phyloP scores from a whole-genome alignment of 176 grass and related monocot genomes.

The Carex scoparia region DNA sequence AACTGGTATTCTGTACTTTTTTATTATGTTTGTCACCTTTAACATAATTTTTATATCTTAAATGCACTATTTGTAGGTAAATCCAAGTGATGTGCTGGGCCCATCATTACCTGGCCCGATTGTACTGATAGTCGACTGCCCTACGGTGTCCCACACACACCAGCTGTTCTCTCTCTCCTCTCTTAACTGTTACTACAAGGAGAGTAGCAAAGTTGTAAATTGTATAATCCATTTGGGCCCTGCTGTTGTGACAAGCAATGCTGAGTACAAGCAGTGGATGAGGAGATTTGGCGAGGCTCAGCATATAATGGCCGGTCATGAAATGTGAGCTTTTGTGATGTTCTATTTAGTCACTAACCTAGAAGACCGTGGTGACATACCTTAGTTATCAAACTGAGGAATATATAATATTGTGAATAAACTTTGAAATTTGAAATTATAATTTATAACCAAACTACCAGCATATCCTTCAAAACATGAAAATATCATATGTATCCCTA shows the following conservation, averaged over 20 bases:
- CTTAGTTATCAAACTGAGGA: neutral
- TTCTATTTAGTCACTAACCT: conserved; percentile 14
- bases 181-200: conserved; percentile 53
- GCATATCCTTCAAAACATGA: neutral
- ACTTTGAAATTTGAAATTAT: conserved; percentile 10
- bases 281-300: conserved; percentile 60
- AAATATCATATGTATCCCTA: neutral
- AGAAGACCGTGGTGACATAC: neutral
- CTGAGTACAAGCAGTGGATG: conserved; percentile 84
- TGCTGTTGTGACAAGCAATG: conserved; percentile 53
- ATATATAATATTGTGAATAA: neutral
- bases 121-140: conserved; percentile 81
- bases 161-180: conserved; percentile 57
- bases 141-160: conserved; percentile 55
- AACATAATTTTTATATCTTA: conserved; percentile 22
- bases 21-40: neutral
- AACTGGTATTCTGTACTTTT: neutral
- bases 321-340: conserved; percentile 60
- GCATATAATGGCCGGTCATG: conserved; percentile 97
- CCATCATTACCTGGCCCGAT: conserved; percentile 63
- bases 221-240: conserved; percentile 97
- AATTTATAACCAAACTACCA: neutral
- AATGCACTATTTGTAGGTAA: conserved; percentile 54
- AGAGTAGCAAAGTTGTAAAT: conserved; percentile 68
- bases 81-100: conserved; percentile 82